Conservation (phyloP, 768 basidiomycete genomes). For the Boletellus ananas region DNA sequence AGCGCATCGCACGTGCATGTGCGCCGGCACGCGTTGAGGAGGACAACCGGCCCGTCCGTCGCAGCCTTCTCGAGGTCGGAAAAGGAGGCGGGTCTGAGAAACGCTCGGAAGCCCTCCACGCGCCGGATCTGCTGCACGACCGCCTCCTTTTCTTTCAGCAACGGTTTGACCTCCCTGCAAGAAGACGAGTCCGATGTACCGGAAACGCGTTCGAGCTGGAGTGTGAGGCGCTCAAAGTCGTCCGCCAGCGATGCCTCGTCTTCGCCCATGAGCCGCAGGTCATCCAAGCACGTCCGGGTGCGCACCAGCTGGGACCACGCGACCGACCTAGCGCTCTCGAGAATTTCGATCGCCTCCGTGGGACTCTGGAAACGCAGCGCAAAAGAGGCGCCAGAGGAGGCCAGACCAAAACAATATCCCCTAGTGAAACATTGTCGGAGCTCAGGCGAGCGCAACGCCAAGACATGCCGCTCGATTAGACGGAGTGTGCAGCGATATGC, state of each 20-base stretch:
- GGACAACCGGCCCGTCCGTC: slow-evolving; percentile 33
- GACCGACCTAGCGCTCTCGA: slow-evolving; percentile 33
- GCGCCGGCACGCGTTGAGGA: slow-evolving; percentile 29
- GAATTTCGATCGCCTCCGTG: slow-evolving; percentile 27
- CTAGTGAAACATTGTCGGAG: slow-evolving; percentile 16
- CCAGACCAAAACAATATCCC: slow-evolving; percentile 14
- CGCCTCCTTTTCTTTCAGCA: slow-evolving; percentile 26
- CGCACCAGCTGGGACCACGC: slow-evolving; percentile 34
- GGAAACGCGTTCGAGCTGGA: slow-evolving; percentile 12
- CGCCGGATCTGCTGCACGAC: slow-evolving; percentile 29
- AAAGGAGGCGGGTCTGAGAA: slow-evolving; percentile 25
- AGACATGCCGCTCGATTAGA: slow-evolving; percentile 19
- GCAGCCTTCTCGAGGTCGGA: slow-evolving; percentile 26
- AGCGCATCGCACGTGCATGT: slow-evolving; percentile 22
- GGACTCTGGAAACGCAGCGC: slow-evolving; percentile 21
- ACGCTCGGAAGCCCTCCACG: slow-evolving; percentile 31
- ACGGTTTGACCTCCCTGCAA: slow-evolving; percentile 13
- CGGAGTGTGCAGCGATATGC: slow-evolving; percentile 27
- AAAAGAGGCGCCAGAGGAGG: slow-evolving; percentile 27
- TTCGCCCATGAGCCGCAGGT: slow-evolving; percentile 20
- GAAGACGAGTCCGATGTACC: slow-evolving; percentile 4
- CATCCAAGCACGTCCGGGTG: slow-evolving; percentile 24
- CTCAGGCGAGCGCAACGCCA: slow-evolving; percentile 13
- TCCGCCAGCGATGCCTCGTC: slow-evolving; percentile 17
- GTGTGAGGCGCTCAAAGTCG: slow-evolving; percentile 20